phyloP scores from a whole-genome alignment of 257 asterid species.

The Avicennia marina region DNA sequence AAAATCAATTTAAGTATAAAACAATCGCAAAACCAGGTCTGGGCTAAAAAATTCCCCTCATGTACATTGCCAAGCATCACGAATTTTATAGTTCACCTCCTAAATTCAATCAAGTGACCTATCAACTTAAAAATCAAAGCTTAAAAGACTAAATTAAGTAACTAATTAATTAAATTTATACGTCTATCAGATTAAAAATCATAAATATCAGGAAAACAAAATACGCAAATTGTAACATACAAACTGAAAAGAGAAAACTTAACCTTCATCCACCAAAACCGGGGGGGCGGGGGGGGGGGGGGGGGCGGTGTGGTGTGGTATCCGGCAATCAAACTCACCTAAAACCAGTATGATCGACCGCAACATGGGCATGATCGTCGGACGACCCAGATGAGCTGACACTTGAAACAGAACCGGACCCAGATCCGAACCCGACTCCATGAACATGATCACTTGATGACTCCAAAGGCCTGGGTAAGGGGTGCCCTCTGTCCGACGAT shows the following conservation, averaged over 20 bases:
- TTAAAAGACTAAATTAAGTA: too few species aligned
- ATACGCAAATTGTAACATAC: too few species aligned
- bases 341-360: conserved; percentile 39
- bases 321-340: conserved; percentile 35
- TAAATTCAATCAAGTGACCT: conserved; percentile 16
- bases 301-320: too few species aligned
- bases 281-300: too few species aligned
- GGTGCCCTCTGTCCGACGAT: conserved; percentile 59
- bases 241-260: too few species aligned
- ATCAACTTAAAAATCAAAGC: too few species aligned
- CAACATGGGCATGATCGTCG: conserved; percentile 56
- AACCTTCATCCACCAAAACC: too few species aligned
- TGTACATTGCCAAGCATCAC: too few species aligned
- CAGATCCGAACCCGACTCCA: conserved; percentile 52
- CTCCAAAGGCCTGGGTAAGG: conserved; percentile 61
- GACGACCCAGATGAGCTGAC: conserved; percentile 76
- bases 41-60: background rate
- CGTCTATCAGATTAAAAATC: too few species aligned
- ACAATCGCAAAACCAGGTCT: background rate
- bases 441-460: conserved; percentile 41
- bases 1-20: background rate
- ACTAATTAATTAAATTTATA: too few species aligned
- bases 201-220: too few species aligned
- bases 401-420: conserved; percentile 81
- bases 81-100: conserved; percentile 15